Conservation (phyloP, 805 yeast species). For the Kodamaea lidongshanica region DNA sequence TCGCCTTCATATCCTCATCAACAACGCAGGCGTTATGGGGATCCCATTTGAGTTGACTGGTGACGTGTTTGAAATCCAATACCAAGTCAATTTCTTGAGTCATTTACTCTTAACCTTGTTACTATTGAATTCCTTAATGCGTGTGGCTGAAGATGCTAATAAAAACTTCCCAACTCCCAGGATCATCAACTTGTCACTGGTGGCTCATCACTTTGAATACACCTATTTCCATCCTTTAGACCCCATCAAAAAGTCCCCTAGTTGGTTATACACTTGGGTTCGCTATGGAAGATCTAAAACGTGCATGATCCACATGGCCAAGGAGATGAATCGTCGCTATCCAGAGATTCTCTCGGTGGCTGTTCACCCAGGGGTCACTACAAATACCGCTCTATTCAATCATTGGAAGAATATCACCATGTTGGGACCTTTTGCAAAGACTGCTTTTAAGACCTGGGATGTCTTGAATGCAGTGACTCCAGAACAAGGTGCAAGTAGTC, state of each 20-base stretch:
- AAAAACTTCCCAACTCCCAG: slow-evolving; percentile 20
- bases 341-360: slow-evolving; percentile 30
- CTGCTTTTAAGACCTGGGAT: slow-evolving; percentile 12
- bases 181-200: slow-evolving; percentile 26
- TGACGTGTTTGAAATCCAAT: slow-evolving; percentile 36
- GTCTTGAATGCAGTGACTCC: slow-evolving; percentile 21
- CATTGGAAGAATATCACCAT: slow-evolving; percentile 22
- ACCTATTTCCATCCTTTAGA: slow-evolving; percentile 22
- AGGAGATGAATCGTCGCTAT: slow-evolving; percentile 19
- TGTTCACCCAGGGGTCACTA: slow-evolving; percentile 35
- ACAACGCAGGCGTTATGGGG: slow-evolving; percentile 40
- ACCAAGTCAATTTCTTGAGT: slow-evolving; percentile 33
- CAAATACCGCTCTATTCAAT: slow-evolving; percentile 29
- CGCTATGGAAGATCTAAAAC: slow-evolving; percentile 33
- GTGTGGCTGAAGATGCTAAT: slow-evolving; percentile 10
- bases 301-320: slow-evolving; percentile 27
- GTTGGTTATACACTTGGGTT: slow-evolving; percentile 21
- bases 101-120: slow-evolving; percentile 29
- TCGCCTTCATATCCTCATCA: slow-evolving; percentile 28
- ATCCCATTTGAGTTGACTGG: slow-evolving; percentile 30
- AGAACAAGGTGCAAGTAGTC: slow-evolving; percentile 31
- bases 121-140: slow-evolving; percentile 22
- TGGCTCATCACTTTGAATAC: slow-evolving; percentile 25
- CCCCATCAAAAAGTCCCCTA: slow-evolving; percentile 21
- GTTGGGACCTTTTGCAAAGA: slow-evolving; percentile 17